Conservation (phyloP, 2,329 filamentous ascomycete genomes). For the Microascus cirrosus region DNA sequence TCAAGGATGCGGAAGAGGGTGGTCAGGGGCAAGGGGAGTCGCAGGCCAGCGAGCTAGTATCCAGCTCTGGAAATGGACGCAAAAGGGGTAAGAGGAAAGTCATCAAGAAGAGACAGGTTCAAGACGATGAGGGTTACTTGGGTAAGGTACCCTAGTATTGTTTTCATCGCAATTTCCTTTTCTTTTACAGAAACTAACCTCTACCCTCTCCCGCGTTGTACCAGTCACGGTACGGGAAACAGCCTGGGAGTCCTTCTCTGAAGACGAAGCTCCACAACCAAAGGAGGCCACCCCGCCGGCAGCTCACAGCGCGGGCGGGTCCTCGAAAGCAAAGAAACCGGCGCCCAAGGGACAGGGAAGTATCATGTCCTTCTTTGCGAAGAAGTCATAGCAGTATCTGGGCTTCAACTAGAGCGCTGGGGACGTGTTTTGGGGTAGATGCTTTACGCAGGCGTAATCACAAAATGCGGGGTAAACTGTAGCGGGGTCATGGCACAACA, state of each 20-base stretch:
- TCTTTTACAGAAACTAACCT: constrained; percentile 3
- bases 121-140: constrained; percentile 84
- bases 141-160: constrained; percentile 39
- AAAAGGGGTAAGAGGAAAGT: constrained; percentile 68
- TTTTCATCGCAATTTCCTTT: neutral
- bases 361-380: constrained; percentile 88
- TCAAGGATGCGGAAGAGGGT: constrained; percentile 17
- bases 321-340: constrained; percentile 42
- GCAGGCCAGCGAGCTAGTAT: constrained; percentile 38
- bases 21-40: constrained; percentile 15
- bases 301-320: constrained; percentile 32
- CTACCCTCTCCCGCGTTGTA: neutral
- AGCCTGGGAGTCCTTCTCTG: constrained; percentile 87
- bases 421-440: neutral
- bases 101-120: constrained; percentile 77
- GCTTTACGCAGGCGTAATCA: neutral
- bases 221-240: constrained; percentile 76
- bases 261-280: constrained; percentile 58
- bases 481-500: neutral
- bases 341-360: constrained; percentile 59
- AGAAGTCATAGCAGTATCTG: constrained; percentile 38
- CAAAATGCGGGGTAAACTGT: neutral
- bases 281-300: constrained; percentile 36
- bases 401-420: no score
- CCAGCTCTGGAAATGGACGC: constrained; percentile 45